These are phyloP conservation scores for Cyclotella baltica DNA, from an alignment of 108 stramenopile genomes.

Conservation along the genomic window DNA sequence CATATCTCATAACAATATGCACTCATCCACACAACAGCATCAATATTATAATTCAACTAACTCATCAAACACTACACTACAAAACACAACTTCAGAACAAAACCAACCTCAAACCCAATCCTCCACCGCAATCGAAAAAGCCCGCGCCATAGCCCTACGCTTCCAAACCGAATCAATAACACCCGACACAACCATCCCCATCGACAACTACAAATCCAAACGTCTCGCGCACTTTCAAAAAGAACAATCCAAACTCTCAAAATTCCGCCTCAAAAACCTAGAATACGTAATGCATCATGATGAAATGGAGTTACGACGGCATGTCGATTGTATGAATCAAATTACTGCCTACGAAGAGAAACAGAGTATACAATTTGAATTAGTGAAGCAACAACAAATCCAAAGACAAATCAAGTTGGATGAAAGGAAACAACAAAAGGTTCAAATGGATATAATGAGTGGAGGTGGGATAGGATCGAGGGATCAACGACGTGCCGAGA, in stretches of 20 bases:
- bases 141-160: constrained; percentile 41
- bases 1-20: no score
- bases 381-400: constrained; percentile 41
- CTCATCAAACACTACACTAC: no score
- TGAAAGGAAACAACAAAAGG: constrained; percentile 25
- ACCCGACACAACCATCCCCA: background rate
- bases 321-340: constrained; percentile 60
- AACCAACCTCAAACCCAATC: no score
- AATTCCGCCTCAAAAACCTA: constrained; percentile 68
- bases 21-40: no score
- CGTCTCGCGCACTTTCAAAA: constrained; percentile 50
- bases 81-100: background rate
- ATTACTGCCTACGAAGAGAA: constrained; percentile 45
- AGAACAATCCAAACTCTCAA: constrained; percentile 51
- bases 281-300: constrained; percentile 71
- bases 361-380: constrained; percentile 35
- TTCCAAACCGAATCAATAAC: constrained; percentile 33
- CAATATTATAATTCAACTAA: no score
- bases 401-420: constrained; percentile 23
- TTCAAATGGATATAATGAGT: constrained; percentile 21
- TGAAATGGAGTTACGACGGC: constrained; percentile 55
- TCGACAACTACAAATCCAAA: constrained; percentile 14
- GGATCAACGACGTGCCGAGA: constrained; percentile 54
- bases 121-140: constrained; percentile 50
- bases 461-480: constrained; percentile 72